Evolutionary conservation across 2,329 filamentous ascomycete genomes (phyloP).

Genomic region (Trichoderma guizhouense): DNA sequence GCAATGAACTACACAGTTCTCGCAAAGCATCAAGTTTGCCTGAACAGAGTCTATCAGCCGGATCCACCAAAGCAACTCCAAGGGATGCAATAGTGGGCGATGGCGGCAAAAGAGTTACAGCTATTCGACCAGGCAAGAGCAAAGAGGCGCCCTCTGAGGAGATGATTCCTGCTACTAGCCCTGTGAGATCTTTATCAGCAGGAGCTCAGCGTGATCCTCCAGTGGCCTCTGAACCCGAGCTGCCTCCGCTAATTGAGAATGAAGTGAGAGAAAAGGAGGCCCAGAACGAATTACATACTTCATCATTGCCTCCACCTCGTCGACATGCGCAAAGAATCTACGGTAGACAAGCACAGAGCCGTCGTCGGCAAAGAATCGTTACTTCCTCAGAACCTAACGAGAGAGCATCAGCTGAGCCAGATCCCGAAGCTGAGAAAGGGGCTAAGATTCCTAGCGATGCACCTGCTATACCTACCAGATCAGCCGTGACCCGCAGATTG

Average conservation of each 20-base stretch:
- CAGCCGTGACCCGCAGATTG: neutral
- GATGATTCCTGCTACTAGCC: slow-evolving; percentile 40
- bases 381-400: slow-evolving; percentile 1
- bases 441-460: neutral
- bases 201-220: slow-evolving; percentile 22
- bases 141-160: slow-evolving; percentile 30
- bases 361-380: neutral
- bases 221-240: slow-evolving; percentile 32
- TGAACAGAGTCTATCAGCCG: slow-evolving; percentile 24
- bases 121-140: slow-evolving; percentile 17
- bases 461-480: neutral
- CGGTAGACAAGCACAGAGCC: neutral
- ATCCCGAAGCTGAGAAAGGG: neutral
- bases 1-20: slow-evolving; percentile 24
- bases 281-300: slow-evolving; percentile 18
- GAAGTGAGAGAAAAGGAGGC: slow-evolving; percentile 17
- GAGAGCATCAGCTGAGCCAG: slow-evolving; percentile 2
- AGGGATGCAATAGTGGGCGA: slow-evolving; percentile 21
- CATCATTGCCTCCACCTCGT: slow-evolving; percentile 4
- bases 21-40: slow-evolving; percentile 27
- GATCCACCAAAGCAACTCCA: slow-evolving; percentile 36
- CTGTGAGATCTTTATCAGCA: slow-evolving; percentile 31
- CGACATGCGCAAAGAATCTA: slow-evolving; percentile 9
- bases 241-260: slow-evolving; percentile 31
- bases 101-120: slow-evolving; percentile 11